Evolutionary conservation across 1,284 basidiomycete species (phyloP), one percentile per base, ranked within the genome.

Genomic region (Fomitiporia mediterranea): DNA sequence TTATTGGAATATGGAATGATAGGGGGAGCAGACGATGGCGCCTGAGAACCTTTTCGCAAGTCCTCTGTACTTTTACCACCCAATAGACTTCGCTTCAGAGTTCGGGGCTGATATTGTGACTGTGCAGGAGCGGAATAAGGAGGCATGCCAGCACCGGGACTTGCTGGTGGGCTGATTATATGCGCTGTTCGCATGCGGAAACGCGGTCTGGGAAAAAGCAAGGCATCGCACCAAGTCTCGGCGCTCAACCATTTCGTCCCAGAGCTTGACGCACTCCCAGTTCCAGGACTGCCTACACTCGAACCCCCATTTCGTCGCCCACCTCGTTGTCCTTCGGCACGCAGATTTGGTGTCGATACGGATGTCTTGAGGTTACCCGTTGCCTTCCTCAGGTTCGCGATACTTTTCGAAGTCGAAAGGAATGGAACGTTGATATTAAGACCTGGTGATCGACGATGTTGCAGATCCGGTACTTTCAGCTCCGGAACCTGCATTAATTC

Each of bases 181-280:
- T 71, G 71, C 6, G 65, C 64, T 25, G 65, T 58, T 23, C 68
- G 67, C 57, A 83, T 60, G 63, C 78, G 80, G 62, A 90, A 79
- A 48, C 86, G 75, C 4, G 87, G 88, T 0, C 85, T 77, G 2
- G 87, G 88, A 55, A 89, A 83, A 39, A 90, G 68, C 2, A 90
- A 62, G 1, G 86, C 87, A 62, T 89, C 86, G 68, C 88, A 90
- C 85, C 87, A 88, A 8, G 84, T 83, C 69, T 89, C 85, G 0
- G 86, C 79, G 1, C 82, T 79, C 1, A 89, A 63, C 84, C 84
- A 88, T 5, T 81, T 72, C 70, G 65, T 72, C 78, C 21, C 66
- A 54, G 32, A 60, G 48, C 17, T 59, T 39, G 3, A 60, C 55
- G 42, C 32, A 47, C 55, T 60, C 46, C 27, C 17, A 15, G 48